Conservation (phyloP, 2,329 filamentous ascomycete genomes). For the Colletotrichum sp. region DNA sequence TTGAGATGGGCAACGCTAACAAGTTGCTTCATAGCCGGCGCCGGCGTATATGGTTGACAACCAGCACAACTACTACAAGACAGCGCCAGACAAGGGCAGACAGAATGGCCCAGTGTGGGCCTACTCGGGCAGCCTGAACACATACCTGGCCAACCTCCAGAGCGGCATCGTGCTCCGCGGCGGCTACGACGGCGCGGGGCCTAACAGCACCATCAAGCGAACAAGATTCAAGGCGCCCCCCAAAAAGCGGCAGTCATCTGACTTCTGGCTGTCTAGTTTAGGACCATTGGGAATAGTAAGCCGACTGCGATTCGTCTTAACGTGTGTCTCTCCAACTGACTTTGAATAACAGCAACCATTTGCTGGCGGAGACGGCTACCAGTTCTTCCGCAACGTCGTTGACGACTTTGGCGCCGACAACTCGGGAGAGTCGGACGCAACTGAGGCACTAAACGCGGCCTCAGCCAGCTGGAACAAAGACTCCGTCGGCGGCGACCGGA, state of each 20-base stretch:
- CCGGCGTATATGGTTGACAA: neutral
- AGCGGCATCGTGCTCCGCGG: neutral
- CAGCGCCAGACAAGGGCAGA: neutral
- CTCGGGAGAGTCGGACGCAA: constrained; percentile 49
- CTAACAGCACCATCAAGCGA: neutral
- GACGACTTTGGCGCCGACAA: constrained; percentile 39
- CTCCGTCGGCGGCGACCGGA: constrained; percentile 22
- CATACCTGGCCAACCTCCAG: neutral
- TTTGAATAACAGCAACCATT: neutral
- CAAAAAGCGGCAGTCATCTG: neutral
- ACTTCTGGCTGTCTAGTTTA: neutral
- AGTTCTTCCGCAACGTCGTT: neutral
- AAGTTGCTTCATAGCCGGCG: neutral
- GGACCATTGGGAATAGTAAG: neutral
- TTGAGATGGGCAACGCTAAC: neutral
- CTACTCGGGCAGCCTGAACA: neutral
- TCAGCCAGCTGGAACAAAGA: constrained; percentile 8
- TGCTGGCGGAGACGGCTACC: neutral
- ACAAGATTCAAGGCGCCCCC: neutral
- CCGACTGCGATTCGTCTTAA: neutral
- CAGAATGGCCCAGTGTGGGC: neutral
- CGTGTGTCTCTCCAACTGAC: neutral
- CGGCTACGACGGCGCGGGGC: neutral
- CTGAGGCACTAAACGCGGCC: constrained; percentile 54
- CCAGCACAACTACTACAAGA: neutral